Evolutionary conservation across 345 rosid genomes (phyloP), one percentile per base, ranked within the genome.

Genomic region (Populus euphratica): DNA sequence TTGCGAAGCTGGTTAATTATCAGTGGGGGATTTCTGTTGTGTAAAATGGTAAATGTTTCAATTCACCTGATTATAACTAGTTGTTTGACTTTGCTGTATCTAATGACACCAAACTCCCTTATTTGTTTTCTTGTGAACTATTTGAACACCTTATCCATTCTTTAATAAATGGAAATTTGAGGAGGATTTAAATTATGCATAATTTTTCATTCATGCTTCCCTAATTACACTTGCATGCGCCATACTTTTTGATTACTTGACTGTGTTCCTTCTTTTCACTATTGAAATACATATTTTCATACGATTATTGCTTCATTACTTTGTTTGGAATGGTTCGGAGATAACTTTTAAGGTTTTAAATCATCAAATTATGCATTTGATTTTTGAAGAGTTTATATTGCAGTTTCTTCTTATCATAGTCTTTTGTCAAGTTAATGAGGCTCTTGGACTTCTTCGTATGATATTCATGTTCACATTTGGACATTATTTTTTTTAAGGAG

Each of bases 401-500:
- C 25, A 36, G 36, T 16, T 47, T 18, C 56, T 21, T 33, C 59
- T 21, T 73, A 23, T 50, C 29, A n/a, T 59, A 27, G 63, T 35
- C 29, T 76, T 68, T 59, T 21, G 25, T 56, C 59, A 21, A 56
- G 54, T 61, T 9, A 41, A 27, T 17, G 12, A 25, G 38, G 17
- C 25, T 25, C 6, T 68, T 77, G 20, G 54, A 49, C 62, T 39
- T 43, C 29, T 80, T n/a, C 49, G 27, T 20, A 35, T 73, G 17
- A 20, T 33, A 70, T 10, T 21, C 50, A 73, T 73, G 54, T 17
- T 43, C 47, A 52, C 36, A 73, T 6, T 69, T 73, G 73, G 71
- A 54, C 56, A 27, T 76, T 14, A 61, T 68, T 39, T 74, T 10
- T 69, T 33, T 70, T 35, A 25, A 68, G 71, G 81, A 85, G 90